Conservation (phyloP, 768 basidiomycete genomes). For the Suillus subaureus region DNA sequence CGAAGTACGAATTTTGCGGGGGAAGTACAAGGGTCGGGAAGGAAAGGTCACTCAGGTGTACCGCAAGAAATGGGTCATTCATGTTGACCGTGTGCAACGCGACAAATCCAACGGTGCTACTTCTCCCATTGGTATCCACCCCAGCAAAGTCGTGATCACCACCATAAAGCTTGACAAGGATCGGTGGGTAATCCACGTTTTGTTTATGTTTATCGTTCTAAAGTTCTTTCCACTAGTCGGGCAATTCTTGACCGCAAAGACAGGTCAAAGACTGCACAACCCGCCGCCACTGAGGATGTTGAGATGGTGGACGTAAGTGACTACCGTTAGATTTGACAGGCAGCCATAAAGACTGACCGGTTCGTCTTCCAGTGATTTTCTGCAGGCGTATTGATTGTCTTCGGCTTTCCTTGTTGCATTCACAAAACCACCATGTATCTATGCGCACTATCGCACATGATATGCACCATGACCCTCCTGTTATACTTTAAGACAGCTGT, state of each 20-base stretch:
- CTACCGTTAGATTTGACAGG: conserved; percentile 11
- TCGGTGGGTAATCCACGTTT: conserved; percentile 45
- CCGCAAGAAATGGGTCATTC: conserved; percentile 99
- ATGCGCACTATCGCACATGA: conserved; percentile 53
- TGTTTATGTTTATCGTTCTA: conserved; percentile 2
- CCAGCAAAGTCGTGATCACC: conserved; percentile 94
- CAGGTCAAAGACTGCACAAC: conserved; percentile 60
- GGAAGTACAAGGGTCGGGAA: conserved; percentile 98
- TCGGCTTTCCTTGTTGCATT: conserved; percentile 20
- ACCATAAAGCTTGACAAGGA: conserved; percentile 94
- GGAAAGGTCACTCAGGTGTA: conserved; percentile 98
- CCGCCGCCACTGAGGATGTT: conserved; percentile 55
- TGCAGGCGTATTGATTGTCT: conserved; percentile 19
- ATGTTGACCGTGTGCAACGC: conserved; percentile 96
- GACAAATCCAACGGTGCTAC: conserved; percentile 98
- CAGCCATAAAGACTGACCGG: conserved; percentile 16
- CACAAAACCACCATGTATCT: conserved; percentile 70
- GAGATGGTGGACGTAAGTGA: conserved; percentile 80
- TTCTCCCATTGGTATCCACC: conserved; percentile 92
- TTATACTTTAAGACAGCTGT: conserved; percentile 3
- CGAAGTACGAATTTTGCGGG: conserved; percentile 95
- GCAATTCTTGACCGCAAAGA: conserved; percentile 88
- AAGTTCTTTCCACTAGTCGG: conserved; percentile 48
- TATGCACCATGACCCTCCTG: conserved; percentile 51
- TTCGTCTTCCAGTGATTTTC: conserved; percentile 36